phyloP scores from a whole-genome alignment of 495 filamentous ascomycete genomes.

The Aspergillus panamensis region DNA sequence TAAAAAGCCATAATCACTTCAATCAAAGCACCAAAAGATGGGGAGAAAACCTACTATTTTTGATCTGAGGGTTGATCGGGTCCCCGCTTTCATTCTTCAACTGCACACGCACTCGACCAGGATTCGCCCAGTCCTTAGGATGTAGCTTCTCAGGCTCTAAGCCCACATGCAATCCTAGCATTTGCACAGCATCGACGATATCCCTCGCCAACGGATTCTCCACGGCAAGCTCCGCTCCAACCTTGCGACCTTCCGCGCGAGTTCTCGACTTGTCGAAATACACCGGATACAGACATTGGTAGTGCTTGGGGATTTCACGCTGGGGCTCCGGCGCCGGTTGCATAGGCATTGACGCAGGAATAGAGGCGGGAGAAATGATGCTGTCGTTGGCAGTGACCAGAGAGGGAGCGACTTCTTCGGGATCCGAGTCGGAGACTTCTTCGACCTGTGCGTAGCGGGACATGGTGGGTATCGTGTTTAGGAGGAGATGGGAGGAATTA shows the following conservation, averaged over 20 bases:
- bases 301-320: slow-evolving; percentile 64
- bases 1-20: too few relatives aligned
- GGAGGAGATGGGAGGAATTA: slow-evolving; percentile 1
- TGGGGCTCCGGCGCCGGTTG: slow-evolving; percentile 30
- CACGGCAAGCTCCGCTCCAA: slow-evolving; percentile 66
- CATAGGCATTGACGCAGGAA: slow-evolving; percentile 41
- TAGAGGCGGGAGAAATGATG: slow-evolving; percentile 37
- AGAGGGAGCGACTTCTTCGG: slow-evolving; percentile 70
- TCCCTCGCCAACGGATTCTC: slow-evolving; percentile 83
- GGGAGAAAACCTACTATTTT: slow-evolving; percentile 64
- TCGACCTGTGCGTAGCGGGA: slow-evolving; percentile 79
- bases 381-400: slow-evolving; percentile 46
- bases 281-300: slow-evolving; percentile 86
- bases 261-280: slow-evolving; percentile 83
- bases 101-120: slow-evolving; percentile 77
- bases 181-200: slow-evolving; percentile 78
- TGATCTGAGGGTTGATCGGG: slow-evolving; percentile 51
- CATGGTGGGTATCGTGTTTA: slow-evolving; percentile 49
- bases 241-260: slow-evolving; percentile 75
- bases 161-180: slow-evolving; percentile 67
- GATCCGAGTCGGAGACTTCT: slow-evolving; percentile 80
- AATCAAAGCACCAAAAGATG: neutral
- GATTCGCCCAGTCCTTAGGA: slow-evolving; percentile 97
- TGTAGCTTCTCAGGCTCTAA: slow-evolving; percentile 91
- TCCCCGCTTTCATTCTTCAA: slow-evolving; percentile 58